phyloP scores from a whole-genome alignment of 805 yeast species.

The Zygoascus tannicola region DNA sequence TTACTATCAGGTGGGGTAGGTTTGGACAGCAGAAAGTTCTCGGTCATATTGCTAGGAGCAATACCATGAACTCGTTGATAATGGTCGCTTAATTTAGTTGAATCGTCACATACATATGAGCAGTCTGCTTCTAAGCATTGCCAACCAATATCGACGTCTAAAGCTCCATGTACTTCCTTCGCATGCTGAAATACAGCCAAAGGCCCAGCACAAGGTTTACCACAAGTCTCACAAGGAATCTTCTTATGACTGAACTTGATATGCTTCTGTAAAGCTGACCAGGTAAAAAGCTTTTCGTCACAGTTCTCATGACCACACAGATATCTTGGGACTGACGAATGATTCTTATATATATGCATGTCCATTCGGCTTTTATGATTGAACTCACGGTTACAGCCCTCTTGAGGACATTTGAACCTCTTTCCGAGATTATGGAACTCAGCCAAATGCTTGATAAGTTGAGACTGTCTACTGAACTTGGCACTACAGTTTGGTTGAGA shows the following conservation, averaged over 20 bases:
- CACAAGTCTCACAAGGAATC: slow-evolving; percentile 54
- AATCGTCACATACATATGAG: slow-evolving; percentile 5
- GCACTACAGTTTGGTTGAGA: slow-evolving; percentile 52
- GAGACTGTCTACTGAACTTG: slow-evolving; percentile 65
- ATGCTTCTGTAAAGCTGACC: slow-evolving; percentile 54
- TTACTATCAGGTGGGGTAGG: neutral
- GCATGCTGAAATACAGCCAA: slow-evolving; percentile 64
- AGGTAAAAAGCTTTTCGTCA: slow-evolving; percentile 15
- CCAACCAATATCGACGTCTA: slow-evolving; percentile 35
- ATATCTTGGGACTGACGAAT: slow-evolving; percentile 32
- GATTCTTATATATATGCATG: slow-evolving; percentile 58
- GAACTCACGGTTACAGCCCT: slow-evolving; percentile 55
- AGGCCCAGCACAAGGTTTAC: slow-evolving; percentile 63
- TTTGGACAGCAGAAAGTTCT: neutral
- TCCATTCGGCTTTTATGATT: slow-evolving; percentile 55
- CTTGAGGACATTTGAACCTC: slow-evolving; percentile 39
- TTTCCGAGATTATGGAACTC: slow-evolving; percentile 48
- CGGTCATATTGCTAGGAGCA: slow-evolving; percentile 22
- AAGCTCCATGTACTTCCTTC: slow-evolving; percentile 47
- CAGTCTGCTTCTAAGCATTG: slow-evolving; percentile 47
- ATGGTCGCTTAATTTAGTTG: slow-evolving; percentile 46
- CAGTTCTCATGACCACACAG: slow-evolving; percentile 23
- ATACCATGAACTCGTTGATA: slow-evolving; percentile 38
- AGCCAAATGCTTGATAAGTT: slow-evolving; percentile 60
- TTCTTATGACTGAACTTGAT: slow-evolving; percentile 65